Conservation (phyloP, 139 green algal genomes). For the Chlorella sp. region DNA sequence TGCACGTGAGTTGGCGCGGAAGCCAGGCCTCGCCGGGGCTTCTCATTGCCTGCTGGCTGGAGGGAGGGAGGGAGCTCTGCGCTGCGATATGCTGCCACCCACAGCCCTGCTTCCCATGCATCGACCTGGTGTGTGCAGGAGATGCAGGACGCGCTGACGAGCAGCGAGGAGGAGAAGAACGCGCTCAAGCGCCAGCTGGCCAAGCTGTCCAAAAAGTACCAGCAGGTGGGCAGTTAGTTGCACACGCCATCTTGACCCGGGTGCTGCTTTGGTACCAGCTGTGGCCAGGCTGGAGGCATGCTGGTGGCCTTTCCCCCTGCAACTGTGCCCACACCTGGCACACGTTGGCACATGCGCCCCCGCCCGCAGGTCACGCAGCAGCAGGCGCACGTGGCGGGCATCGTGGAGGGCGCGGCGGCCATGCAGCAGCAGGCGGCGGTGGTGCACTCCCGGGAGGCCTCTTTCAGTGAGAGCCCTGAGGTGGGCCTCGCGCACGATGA, state of each 20-base stretch:
- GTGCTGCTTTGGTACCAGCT: no score
- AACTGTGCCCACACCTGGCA: no score
- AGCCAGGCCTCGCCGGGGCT: no score
- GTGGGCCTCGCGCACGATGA: not conserved
- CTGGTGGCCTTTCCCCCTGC: no score
- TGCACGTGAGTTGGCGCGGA: no score
- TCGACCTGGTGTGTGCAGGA: not conserved
- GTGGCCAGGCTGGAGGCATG: no score
- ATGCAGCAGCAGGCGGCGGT: not conserved
- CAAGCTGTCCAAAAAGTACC: conserved; percentile 37
- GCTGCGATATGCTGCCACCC: no score
- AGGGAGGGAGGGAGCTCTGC: no score
- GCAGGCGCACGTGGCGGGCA: conserved; percentile 24
- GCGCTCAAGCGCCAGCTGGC: conserved; percentile 37
- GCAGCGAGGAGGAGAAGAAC: conserved; percentile 36
- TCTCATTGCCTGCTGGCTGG: no score
- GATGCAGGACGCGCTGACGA: conserved; percentile 25
- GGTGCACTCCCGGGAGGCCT: not conserved
- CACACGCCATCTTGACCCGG: no score
- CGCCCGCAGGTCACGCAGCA: conserved; percentile 25
- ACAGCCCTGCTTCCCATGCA: not conserved
- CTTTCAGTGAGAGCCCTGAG: not conserved
- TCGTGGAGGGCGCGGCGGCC: conserved; percentile 17
- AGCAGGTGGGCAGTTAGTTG: conserved; percentile 8
- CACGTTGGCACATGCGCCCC: not conserved